Evolutionary conservation across 768 basidiomycete genomes (phyloP).

Genomic region (Lentinus brumalis): DNA sequence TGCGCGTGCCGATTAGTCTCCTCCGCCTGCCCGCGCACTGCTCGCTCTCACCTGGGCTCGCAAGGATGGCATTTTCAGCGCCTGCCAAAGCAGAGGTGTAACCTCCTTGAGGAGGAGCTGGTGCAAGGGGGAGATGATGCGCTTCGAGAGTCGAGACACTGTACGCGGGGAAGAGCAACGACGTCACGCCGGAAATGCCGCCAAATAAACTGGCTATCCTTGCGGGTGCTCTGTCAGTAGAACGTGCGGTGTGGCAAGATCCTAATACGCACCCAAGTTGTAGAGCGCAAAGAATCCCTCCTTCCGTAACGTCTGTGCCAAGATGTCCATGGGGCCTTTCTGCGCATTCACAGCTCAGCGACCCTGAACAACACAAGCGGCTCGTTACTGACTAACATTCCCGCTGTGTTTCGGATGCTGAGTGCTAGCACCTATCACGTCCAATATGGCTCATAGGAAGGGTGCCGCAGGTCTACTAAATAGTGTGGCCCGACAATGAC

Average conservation of each 20-base stretch:
- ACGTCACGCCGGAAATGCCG: slow-evolving; percentile 96
- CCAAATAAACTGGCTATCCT: slow-evolving; percentile 91
- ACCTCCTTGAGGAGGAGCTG: slow-evolving; percentile 78
- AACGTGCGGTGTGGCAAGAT: neutral
- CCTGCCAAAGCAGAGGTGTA: slow-evolving; percentile 96
- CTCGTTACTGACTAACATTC: slow-evolving; percentile 75
- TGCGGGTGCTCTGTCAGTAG: slow-evolving; percentile 28
- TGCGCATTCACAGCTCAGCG: slow-evolving; percentile 30
- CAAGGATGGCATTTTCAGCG: slow-evolving; percentile 85
- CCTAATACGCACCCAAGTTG: slow-evolving; percentile 62
- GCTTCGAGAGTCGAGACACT: slow-evolving; percentile 76
- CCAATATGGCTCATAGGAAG: neutral
- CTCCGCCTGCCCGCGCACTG: neutral
- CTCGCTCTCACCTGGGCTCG: slow-evolving; percentile 70
- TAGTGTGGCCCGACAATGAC: slow-evolving; percentile 77
- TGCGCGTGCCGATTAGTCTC: slow-evolving; percentile 31
- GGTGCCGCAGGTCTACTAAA: neutral
- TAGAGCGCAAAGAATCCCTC: slow-evolving; percentile 95
- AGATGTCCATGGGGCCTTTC: slow-evolving; percentile 95
- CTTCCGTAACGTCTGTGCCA: slow-evolving; percentile 73
- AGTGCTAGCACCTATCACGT: slow-evolving; percentile 1
- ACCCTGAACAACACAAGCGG: neutral
- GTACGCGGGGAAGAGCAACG: slow-evolving; percentile 91
- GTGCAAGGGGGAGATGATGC: slow-evolving; percentile 87
- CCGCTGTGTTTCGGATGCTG: slow-evolving; percentile 47